Evolutionary conservation across 768 basidiomycete species (phyloP), one percentile per base, ranked within the genome.

Genomic region (Dictyophora rubrovolvata): DNA sequence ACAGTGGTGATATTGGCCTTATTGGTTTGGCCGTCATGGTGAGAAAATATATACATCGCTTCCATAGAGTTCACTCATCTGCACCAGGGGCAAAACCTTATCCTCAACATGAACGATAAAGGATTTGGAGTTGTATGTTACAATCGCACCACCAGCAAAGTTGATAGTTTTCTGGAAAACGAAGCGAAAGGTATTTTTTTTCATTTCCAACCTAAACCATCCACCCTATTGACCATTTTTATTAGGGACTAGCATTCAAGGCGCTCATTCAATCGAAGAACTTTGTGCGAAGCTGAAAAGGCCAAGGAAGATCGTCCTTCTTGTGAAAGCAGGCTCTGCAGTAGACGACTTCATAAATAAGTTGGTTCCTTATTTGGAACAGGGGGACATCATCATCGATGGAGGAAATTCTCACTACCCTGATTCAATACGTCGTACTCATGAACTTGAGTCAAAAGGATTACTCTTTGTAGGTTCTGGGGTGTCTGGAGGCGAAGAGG

Each of bases 1-100:
- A 28, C 69, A 95, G 93, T 69, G 93, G 91, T 76, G 94, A 97
- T 75, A 93, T 96, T 74, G 93, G 93, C 72, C 89, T 96, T 73
- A 96, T 96, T 77, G 93, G 93, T 78, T 79, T 97, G 69, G 93
- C 93, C 79, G 93, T 97, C 78, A 97, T 97, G 93, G 93, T 94
- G 71, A 60, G 79, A 71, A 17, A 11, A 48, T 60, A 59, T 62
- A 50, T 59, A 57, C 16, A 59, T 55, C 28, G 54, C 34, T 51
- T 59, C 60, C 14, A 20, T 51, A 22, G 6, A 56, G 53, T 48
- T 48, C 56, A 55, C 34, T 53, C 54, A 21, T 22, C 56, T 51
- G 17, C 33, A 61, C 23, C 34, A 93, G 92, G 93, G 92, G 69
- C 93, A 95, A 84, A 96, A 95, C 72, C 73, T 96, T 70, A 94